A percentile compares a stretch with the other conserved stretches of the same genome.
These are phyloP conservation scores for Angophora floribunda DNA, from an alignment of 345 rosid genomes.

Conservation along the genomic window DNA sequence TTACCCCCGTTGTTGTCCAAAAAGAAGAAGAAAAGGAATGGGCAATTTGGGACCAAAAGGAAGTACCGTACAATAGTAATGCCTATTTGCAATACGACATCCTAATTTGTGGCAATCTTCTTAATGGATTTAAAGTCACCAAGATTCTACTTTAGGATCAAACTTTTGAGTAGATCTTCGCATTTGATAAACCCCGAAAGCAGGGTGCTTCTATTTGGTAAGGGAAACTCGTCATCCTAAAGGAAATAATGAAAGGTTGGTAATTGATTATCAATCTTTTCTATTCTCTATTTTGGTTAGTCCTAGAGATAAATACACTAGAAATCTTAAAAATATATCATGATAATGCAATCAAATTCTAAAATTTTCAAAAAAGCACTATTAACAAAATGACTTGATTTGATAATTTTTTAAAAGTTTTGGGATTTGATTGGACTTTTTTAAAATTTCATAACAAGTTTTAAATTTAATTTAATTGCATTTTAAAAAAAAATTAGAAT, in stretches of 20 bases:
- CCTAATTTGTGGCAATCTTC: not conserved
- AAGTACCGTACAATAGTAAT: not conserved
- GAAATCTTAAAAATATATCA: no score
- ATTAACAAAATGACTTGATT: no score
- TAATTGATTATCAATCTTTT: not conserved
- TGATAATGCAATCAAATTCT: no score
- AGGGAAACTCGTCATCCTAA: not conserved
- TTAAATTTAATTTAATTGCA: no score
- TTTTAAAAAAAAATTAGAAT: no score
- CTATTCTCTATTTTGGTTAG: not conserved
- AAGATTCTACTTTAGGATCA: not conserved
- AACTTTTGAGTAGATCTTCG: not conserved
- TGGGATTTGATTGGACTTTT: no score
- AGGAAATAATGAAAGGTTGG: not conserved
- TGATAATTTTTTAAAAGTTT: no score
- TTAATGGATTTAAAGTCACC: not conserved
- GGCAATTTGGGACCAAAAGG: not conserved
- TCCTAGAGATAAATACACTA: not conserved
- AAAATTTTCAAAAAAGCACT: no score
- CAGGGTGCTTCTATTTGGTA: not conserved
- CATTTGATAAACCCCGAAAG: not conserved
- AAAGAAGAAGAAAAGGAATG: no score
- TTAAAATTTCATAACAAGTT: no score
- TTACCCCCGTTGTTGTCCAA: no score
- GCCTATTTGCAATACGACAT: not conserved